A percentile compares a stretch with the other conserved stretches of the same genome.
phyloP scores from a whole-genome alignment of 2,329 filamentous ascomycete genomes.

The Nemania sp. region DNA sequence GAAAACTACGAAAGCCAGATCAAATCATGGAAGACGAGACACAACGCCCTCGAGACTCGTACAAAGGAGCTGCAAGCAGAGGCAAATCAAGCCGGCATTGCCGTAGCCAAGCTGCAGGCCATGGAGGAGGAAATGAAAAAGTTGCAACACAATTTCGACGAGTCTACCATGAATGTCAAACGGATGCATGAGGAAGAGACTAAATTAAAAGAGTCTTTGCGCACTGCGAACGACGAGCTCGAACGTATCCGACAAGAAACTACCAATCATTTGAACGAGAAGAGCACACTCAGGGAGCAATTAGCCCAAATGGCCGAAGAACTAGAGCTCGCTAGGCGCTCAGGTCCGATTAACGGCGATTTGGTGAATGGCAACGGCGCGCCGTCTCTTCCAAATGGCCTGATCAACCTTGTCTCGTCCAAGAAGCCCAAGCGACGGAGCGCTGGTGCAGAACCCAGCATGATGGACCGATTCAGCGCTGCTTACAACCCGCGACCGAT shows the following conservation, averaged over 20 bases:
- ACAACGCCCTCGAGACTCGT: conserved; percentile 85
- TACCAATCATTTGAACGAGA: conserved; percentile 80
- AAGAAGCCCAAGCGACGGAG: conserved; percentile 97
- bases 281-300: conserved; percentile 82
- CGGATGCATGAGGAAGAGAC: conserved; percentile 94
- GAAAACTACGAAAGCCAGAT: conserved; percentile 96
- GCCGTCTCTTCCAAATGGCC: conserved; percentile 67
- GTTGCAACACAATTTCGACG: conserved; percentile 85
- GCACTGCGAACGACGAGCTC: conserved; percentile 77
- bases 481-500: conserved; percentile 94
- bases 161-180: conserved; percentile 88
- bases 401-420: conserved; percentile 95
- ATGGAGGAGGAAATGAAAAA: conserved; percentile 97
- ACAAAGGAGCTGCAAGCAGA: conserved; percentile 95
- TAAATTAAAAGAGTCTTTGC: conserved; percentile 79
- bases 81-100: conserved; percentile 96
- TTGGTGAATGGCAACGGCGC: conserved; percentile 65
- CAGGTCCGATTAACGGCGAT: conserved; percentile 73
- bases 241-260: conserved; percentile 77
- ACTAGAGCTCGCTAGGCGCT: conserved; percentile 82
- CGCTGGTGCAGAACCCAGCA: conserved; percentile 82
- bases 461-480: conserved; percentile 86
- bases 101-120: conserved; percentile 82
- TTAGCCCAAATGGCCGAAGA: conserved; percentile 90
- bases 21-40: conserved; percentile 92